Percentiles rank a stretch among this genome's conserved stretches.
Conservation (phyloP, 177 flowering plant species). For the Vitis hybrid region DNA sequence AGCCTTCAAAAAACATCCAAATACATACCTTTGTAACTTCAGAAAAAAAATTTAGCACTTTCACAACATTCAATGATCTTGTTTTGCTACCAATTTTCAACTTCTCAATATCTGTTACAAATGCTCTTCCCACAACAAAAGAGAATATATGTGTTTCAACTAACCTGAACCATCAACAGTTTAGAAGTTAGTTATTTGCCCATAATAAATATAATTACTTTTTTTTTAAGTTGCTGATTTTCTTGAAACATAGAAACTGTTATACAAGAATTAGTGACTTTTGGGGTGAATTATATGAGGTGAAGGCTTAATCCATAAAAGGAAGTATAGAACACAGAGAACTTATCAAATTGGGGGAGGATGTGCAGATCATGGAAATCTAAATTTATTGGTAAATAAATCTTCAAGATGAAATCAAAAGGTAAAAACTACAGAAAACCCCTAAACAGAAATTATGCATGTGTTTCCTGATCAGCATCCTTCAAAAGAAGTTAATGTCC, state of each 20-base stretch:
- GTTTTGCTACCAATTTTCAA: conserved; percentile 83
- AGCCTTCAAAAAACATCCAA: background rate
- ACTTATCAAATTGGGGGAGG: background rate
- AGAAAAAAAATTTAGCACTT: conserved; percentile 68
- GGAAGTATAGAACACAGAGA: background rate
- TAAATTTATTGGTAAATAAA: background rate
- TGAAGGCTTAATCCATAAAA: background rate
- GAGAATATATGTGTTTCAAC: conserved; percentile 98
- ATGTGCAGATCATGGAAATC: background rate
- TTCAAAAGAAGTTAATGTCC: background rate
- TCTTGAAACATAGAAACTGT: too few species aligned
- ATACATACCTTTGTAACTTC: conserved; percentile 80
- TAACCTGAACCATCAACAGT: conserved; percentile 58
- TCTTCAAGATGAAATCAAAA: background rate
- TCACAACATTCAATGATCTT: conserved; percentile 67
- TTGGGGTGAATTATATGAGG: too few species aligned
- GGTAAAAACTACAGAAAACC: background rate
- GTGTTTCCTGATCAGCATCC: background rate
- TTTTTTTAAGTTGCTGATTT: too few species aligned
- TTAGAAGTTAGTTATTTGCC: conserved; percentile 4
- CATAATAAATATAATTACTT: too few species aligned
- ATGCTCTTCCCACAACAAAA: conserved; percentile 99
- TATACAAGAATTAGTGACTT: too few species aligned
- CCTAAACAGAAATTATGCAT: background rate
- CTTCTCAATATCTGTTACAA: conserved; percentile 98